Base-by-base conservation (phyloP, 1,139 yeast species). In the Saccharomyces hybrid region DNA sequence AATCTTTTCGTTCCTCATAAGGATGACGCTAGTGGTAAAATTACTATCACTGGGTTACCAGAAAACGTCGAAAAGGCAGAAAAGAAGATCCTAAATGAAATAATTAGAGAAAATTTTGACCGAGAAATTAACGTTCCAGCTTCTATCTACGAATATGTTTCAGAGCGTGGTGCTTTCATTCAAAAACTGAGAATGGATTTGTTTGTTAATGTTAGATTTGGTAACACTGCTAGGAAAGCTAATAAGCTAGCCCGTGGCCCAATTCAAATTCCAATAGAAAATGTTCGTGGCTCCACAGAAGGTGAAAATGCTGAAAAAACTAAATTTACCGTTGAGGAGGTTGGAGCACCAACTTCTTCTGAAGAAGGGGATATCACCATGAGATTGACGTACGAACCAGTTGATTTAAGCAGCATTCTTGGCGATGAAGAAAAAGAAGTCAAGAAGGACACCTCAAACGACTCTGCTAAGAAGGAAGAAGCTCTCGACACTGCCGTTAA, bases 141-240 rank as follows among this genome's bases (percentile, higher is more conserved):
- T 52, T 63, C 70, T 44, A 75, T 75, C 62, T 90, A 84, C 63
- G 78, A 80, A 19, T 80, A 81, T 62, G 82, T 86, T 28, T 76
- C 85, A 58, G 89, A 84, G 68, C 78, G 83, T 64, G 95, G 95
- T 55, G 79, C 83, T 12, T 77, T 85, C 56, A 77, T 81, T 67
- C 82, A 82, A 69, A 76, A 74, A 59, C 76, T 86, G 63, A 78
- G 81, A 67, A 65, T 69, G 44, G 82, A 83, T 48, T 78, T 72
- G 63, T 76, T 77, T 55, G 85, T 86, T 57, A 82, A 80, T 58
- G 83, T 87, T 46, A 81, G 78, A 57, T 88, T 84, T 66, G 91
- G 87, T 51, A 67, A 68, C 50, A 68, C 73, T 34, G 65, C 76
- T 44, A 75, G 77, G 64, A 76, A 73, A 62, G 88, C 88, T 7